These are phyloP conservation scores for Neolecta irregularis DNA, from an alignment of 1,139 yeast genomes.

Conservation along the genomic window DNA sequence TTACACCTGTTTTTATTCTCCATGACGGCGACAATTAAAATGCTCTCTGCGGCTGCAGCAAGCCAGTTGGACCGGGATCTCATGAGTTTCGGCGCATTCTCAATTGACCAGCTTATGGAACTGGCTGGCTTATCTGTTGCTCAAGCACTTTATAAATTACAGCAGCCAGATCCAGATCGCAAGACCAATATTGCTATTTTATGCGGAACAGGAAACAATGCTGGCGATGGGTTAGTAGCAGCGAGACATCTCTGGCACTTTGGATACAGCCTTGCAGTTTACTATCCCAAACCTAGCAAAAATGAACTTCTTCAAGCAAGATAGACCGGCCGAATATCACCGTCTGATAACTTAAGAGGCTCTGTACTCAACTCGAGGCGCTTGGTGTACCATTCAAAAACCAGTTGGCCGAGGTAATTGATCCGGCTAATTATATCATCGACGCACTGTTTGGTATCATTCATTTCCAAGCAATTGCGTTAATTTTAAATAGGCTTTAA, in stretches of 20 bases:
- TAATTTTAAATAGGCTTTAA: too few species aligned
- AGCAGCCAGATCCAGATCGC: slow-evolving; percentile 36
- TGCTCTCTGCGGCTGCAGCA: not conserved
- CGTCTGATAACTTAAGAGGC: slow-evolving; percentile 19
- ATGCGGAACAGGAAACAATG: slow-evolving; percentile 46
- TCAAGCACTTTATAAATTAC: slow-evolving; percentile 55
- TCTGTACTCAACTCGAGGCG: slow-evolving; percentile 45
- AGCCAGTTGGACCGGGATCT: not conserved
- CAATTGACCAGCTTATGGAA: slow-evolving; percentile 39
- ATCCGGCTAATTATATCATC: slow-evolving; percentile 34
- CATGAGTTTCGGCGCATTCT: not conserved
- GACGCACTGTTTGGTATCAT: slow-evolving; percentile 88
- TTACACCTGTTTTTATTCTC: too few species aligned
- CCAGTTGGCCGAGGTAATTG: slow-evolving; percentile 22
- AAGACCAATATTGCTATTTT: slow-evolving; percentile 48
- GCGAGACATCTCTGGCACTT: slow-evolving; percentile 76
- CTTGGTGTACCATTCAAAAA: slow-evolving; percentile 35
- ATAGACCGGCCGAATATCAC: not conserved
- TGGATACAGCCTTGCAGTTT: slow-evolving; percentile 58
- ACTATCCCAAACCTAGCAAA: slow-evolving; percentile 28
- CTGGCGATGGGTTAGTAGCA: slow-evolving; percentile 92
- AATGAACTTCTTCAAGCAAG: slow-evolving; percentile 21
- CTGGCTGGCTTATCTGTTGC: slow-evolving; percentile 92
- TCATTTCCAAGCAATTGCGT: too few species aligned
- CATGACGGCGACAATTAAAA: not conserved